Evolutionary conservation across 441 rosid genomes (phyloP), one percentile per base, ranked within the genome.

Genomic region (Adansonia gregorii): DNA sequence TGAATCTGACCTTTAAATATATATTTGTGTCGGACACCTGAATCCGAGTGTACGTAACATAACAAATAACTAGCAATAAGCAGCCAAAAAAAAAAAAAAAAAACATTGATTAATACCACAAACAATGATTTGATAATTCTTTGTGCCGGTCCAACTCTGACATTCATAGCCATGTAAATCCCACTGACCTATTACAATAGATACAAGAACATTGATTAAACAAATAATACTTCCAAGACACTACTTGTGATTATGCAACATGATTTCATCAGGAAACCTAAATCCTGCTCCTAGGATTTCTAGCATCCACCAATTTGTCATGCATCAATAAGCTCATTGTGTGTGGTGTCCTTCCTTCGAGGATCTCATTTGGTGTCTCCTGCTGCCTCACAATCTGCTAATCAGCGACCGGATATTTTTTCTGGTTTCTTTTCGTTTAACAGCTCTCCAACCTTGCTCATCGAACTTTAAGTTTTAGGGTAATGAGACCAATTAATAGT

Each of bases 331-430:
- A 87, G 88, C 97, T 95, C 83, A 95, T 98, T 2, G 97, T 94
- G 77, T 95, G 98, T 35, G 99, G 99, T 63, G 99, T 95, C 83
- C 99, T 97, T 78, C 98, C 97, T 61, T 92, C 97, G 22, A 97
- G 98, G 75, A 94, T 95, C 79, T 95, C 97, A 83, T 95, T 98
- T 58, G 97, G 98, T 0, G 97, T 95, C 86, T 95, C 99, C 86
- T 94, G 99, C 52, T 94, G 99, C 88, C 95, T 89, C 83, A 95
- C 97, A 78, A 95, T 94, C 87, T 95, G 98, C 97, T 92, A 94
- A 86, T 95, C 98, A 2, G 93, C 94, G 94, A 95, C 85, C 98
- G 92, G 90, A 80, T 76, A 1, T 78, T 65, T 31, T 8, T 24
- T 24, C 27, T 24, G 27, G 27, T 24, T 24, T 24, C 27, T 24